A percentile compares a stretch with the other conserved stretches of the same genome.
Conservation (phyloP, 805 yeast genomes). For the Lipomyces oligophaga region DNA sequence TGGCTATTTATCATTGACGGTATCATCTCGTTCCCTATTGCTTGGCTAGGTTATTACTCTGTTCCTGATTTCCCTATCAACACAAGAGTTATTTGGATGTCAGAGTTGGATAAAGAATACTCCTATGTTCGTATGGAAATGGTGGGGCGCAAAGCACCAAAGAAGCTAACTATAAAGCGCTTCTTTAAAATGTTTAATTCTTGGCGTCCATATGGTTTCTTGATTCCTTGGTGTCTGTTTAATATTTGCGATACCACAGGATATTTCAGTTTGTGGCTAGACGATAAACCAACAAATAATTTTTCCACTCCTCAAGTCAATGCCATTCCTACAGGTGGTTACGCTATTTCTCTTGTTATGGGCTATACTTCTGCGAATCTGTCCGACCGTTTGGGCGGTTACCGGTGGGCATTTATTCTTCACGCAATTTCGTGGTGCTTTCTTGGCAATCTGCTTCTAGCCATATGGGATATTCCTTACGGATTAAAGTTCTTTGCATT, state of each 20-base stretch:
- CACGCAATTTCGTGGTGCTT: slow-evolving; percentile 6
- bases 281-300: slow-evolving; percentile 25
- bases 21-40: slow-evolving; percentile 16
- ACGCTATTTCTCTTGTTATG: slow-evolving; percentile 34
- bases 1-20: slow-evolving; percentile 24
- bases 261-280: slow-evolving; percentile 37
- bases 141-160: slow-evolving; percentile 17
- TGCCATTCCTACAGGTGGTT: slow-evolving; percentile 39
- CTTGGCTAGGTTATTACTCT: slow-evolving; percentile 30
- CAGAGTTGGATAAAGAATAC: slow-evolving; percentile 14
- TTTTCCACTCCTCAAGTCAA: slow-evolving; percentile 35
- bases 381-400: slow-evolving; percentile 35
- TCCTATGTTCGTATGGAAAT: slow-evolving; percentile 13
- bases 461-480: slow-evolving; percentile 43
- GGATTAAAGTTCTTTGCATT: slow-evolving; percentile 35
- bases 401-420: slow-evolving; percentile 32
- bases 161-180: slow-evolving; percentile 8
- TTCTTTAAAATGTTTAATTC: slow-evolving; percentile 3
- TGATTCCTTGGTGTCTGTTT: slow-evolving; percentile 12
- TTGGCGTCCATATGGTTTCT: slow-evolving; percentile 19
- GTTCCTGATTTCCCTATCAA: slow-evolving; percentile 63
- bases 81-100: slow-evolving; percentile 52
- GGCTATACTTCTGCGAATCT: slow-evolving; percentile 33
- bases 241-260: slow-evolving; percentile 11
- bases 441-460: slow-evolving; percentile 36